phyloP scores from a whole-genome alignment of 441 rosid genomes.

The Pelargonium citronellum region DNA sequence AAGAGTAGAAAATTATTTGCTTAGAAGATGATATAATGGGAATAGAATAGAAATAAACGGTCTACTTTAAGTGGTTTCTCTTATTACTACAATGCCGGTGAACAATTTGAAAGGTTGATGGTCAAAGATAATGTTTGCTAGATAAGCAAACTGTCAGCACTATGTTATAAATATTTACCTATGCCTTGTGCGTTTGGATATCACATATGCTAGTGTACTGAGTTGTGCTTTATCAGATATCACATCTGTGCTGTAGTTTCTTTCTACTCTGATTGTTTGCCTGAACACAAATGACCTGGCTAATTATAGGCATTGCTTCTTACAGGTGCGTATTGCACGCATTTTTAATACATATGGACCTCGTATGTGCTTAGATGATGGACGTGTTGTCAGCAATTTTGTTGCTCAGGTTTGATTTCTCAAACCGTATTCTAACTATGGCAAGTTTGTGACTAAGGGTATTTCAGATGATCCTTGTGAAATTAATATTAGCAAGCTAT shows the following conservation, averaged over 20 bases:
- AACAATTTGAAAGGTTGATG: no score
- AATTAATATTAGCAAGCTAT: not conserved
- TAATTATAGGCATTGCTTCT: slow-evolving; percentile 15
- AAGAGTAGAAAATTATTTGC: no score
- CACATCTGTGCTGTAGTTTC: not conserved
- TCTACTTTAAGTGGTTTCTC: no score
- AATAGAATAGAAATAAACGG: no score
- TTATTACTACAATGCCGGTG: no score
- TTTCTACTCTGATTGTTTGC: not conserved
- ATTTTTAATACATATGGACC: slow-evolving; percentile 97
- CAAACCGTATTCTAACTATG: slow-evolving; percentile 10
- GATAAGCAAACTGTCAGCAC: no score
- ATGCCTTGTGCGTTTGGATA: no score
- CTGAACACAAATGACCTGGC: not conserved
- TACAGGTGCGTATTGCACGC: slow-evolving; percentile 93
- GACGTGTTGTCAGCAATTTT: slow-evolving; percentile 98
- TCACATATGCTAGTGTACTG: no score
- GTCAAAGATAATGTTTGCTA: no score
- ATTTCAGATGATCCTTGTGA: slow-evolving; percentile 4
- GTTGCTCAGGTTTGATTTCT: slow-evolving; percentile 76
- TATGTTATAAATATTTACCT: no score
- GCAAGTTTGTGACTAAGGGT: not conserved
- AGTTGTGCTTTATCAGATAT: no score
- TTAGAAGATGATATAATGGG: no score
- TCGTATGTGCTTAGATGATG: slow-evolving; percentile 97